These are phyloP conservation scores for Durusdinium trenchii DNA, from an alignment of 73 alveolate species.

Conservation along the genomic window DNA sequence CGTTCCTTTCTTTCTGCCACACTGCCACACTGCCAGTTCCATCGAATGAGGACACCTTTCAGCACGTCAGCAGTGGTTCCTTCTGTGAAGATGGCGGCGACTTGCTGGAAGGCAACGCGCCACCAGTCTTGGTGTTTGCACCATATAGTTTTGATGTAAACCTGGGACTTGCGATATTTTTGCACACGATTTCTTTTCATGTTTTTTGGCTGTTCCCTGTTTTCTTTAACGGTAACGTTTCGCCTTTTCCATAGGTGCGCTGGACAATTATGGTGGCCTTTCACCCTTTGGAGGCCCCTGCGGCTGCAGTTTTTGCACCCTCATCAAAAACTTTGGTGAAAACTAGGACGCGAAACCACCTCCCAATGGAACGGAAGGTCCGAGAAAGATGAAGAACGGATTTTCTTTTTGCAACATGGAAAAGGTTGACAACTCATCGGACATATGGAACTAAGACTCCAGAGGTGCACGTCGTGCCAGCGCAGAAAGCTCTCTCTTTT, in stretches of 20 bases:
- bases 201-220: neutral
- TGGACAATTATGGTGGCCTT: conserved; percentile 88
- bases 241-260: conserved; percentile 24
- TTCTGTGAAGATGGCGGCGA: conserved; percentile 94
- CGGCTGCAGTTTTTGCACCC: neutral
- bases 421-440: neutral
- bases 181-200: neutral
- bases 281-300: conserved; percentile 79
- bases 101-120: conserved; percentile 56
- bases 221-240: neutral
- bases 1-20: too few species aligned
- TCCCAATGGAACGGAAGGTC: neutral
- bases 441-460: neutral
- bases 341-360: neutral
- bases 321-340: neutral
- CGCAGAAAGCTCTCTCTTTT: conserved; percentile 88
- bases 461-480: conserved; percentile 76
- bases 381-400: neutral
- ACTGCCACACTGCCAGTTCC: too few species aligned
- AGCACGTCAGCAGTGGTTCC: conserved; percentile 69
- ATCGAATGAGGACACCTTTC: conserved; percentile 41
- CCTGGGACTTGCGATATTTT: neutral
- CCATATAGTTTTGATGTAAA: too few species aligned
- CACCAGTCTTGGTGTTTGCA: too few species aligned
- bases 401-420: neutral